Conservation (phyloP, 2,329 filamentous ascomycete species). For the Shiraia bambusicola region DNA sequence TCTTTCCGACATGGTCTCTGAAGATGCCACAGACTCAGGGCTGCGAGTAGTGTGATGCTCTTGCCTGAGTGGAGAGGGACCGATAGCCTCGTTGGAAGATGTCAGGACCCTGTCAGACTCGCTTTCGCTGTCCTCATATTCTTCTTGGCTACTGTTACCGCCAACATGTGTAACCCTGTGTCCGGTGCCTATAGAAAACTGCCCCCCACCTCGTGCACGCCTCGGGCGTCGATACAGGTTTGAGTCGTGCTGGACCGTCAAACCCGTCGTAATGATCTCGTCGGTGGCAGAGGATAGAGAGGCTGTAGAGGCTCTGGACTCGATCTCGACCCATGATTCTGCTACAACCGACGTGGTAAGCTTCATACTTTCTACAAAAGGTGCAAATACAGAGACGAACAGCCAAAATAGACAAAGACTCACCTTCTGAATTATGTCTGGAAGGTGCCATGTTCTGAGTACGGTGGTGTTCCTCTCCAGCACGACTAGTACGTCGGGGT, state of each 20-base stretch:
- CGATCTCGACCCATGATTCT: conserved; percentile 97
- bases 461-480: conserved; percentile 18
- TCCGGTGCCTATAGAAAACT: conserved; percentile 38
- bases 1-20: conserved; percentile 40
- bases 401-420: conserved; percentile 1
- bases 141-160: conserved; percentile 84
- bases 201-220: conserved; percentile 34
- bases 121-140: conserved; percentile 91
- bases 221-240: conserved; percentile 62
- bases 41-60: conserved; percentile 30
- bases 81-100: conserved; percentile 62
- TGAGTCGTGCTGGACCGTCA: conserved; percentile 70
- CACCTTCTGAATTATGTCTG: conserved; percentile 36
- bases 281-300: conserved; percentile 82
- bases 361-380: background rate
- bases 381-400: background rate
- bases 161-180: conserved; percentile 48
- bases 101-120: conserved; percentile 75
- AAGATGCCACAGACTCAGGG: conserved; percentile 38
- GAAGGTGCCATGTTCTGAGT: conserved; percentile 25
- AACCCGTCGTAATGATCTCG: conserved; percentile 86
- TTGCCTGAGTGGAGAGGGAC: conserved; percentile 37
- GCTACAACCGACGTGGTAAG: conserved; percentile 25
- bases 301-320: conserved; percentile 89
- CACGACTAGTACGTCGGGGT: conserved; percentile 21